Conservation (phyloP, 2,329 filamentous ascomycete species). For the Aureobasidium sp. region DNA sequence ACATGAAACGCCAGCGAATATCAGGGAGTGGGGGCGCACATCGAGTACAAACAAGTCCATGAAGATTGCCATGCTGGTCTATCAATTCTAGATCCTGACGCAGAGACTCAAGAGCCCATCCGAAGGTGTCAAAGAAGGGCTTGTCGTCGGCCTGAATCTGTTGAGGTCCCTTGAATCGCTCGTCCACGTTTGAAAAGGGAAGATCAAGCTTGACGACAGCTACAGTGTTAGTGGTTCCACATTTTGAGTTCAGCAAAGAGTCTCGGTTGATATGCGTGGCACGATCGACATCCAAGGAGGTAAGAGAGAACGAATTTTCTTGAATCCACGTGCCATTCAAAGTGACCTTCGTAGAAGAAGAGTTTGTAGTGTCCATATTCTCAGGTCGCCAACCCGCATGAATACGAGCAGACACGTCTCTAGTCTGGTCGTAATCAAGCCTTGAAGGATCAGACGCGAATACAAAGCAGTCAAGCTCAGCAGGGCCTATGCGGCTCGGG, state of each 20-base stretch:
- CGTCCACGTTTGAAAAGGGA: neutral
- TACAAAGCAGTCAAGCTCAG: slow-evolving; percentile 47
- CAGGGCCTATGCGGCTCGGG: slow-evolving; percentile 42
- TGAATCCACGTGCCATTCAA: neutral
- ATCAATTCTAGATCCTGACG: neutral
- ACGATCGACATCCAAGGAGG: neutral
- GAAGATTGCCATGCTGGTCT: neutral
- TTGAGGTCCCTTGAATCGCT: neutral
- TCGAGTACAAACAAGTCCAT: slow-evolving; percentile 9
- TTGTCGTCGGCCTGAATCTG: slow-evolving; percentile 20
- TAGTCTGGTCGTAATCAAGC: slow-evolving; percentile 40
- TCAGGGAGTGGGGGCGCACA: slow-evolving; percentile 36
- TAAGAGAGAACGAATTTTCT: neutral
- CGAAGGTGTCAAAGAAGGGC: slow-evolving; percentile 26
- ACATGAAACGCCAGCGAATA: slow-evolving; percentile 33
- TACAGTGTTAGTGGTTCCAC: neutral
- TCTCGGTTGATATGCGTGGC: neutral
- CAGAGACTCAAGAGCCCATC: slow-evolving; percentile 25
- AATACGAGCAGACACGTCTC: slow-evolving; percentile 43
- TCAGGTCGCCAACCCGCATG: slow-evolving; percentile 40
- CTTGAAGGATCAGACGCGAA: slow-evolving; percentile 46
- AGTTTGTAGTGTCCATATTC: neutral
- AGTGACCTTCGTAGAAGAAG: neutral
- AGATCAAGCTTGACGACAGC: neutral
- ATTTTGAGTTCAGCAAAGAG: neutral